Evolutionary conservation across 352 stramenopile species (phyloP).

Genomic region (Pythium brachiatum): DNA sequence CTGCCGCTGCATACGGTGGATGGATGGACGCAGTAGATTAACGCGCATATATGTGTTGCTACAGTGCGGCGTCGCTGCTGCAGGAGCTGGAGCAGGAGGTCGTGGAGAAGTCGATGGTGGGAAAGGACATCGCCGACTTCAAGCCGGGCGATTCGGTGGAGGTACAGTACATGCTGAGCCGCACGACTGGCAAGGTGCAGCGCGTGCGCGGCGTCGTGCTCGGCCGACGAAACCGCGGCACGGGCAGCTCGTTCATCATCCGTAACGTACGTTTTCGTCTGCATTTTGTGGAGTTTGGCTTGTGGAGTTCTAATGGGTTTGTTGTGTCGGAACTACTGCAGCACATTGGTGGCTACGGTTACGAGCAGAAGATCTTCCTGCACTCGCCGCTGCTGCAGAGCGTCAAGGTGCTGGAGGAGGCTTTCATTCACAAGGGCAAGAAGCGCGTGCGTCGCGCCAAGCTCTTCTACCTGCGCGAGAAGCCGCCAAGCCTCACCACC

Average conservation of each 20-base stretch:
- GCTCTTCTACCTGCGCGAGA: constrained; percentile 89
- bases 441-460: constrained; percentile 88
- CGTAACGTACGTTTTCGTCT: constrained; percentile 67
- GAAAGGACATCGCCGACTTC: constrained; percentile 71
- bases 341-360: constrained; percentile 84
- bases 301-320: too few species aligned
- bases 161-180: constrained; percentile 79
- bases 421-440: constrained; percentile 91
- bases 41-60: constrained; percentile 1
- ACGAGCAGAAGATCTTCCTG: constrained; percentile 88
- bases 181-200: constrained; percentile 65
- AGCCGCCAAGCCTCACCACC: constrained; percentile 77
- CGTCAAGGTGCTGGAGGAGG: constrained; percentile 85
- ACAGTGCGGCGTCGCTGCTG: constrained; percentile 58
- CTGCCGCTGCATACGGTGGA: too few species aligned
- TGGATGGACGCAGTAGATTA: too few species aligned
- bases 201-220: constrained; percentile 82
- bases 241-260: constrained; percentile 82
- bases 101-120: constrained; percentile 56
- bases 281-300: too few species aligned
- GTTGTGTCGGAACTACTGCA: too few species aligned
- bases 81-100: constrained; percentile 65
- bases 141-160: constrained; percentile 78
- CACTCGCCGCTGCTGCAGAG: constrained; percentile 86
- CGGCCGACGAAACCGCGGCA: constrained; percentile 75